Conservation (phyloP, 768 basidiomycete genomes). For the Serpula lacrymans region DNA sequence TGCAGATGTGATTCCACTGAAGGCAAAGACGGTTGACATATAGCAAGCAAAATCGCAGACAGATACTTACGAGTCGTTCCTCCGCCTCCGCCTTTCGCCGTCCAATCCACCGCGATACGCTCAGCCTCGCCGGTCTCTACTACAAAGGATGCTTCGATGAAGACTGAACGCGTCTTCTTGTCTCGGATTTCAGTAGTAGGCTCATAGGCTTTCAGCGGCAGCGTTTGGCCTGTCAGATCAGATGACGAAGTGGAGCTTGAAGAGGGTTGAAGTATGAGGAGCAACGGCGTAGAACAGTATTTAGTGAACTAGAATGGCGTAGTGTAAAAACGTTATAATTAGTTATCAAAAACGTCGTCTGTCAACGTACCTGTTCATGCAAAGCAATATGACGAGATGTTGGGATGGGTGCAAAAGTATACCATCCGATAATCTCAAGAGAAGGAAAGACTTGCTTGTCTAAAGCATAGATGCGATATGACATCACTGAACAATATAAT, state of each 20-base stretch:
- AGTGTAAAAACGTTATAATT: neutral
- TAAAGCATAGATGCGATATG: conserved; percentile 29
- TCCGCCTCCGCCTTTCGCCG: conserved; percentile 79
- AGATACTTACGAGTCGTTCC: conserved; percentile 68
- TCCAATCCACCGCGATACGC: conserved; percentile 97
- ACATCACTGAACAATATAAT: conserved; percentile 4
- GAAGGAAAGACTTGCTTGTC: conserved; percentile 99
- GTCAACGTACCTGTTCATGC: conserved; percentile 70
- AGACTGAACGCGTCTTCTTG: conserved; percentile 71
- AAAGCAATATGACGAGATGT: conserved; percentile 73
- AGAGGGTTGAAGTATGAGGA: conserved; percentile 70
- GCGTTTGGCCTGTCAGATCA: conserved; percentile 61
- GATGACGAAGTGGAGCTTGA: conserved; percentile 40
- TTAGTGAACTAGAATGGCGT: conserved; percentile 60
- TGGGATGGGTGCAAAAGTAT: conserved; percentile 78
- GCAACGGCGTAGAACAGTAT: conserved; percentile 86
- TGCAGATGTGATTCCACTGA: conserved; percentile 88
- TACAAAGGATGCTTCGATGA: conserved; percentile 80
- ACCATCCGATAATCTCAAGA: conserved; percentile 98
- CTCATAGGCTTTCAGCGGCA: conserved; percentile 94
- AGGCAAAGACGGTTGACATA: neutral
- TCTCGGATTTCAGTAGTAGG: conserved; percentile 84
- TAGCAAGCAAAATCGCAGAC: neutral
- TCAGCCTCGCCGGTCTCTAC: conserved; percentile 99
- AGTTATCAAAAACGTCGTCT: neutral